A percentile compares a stretch with the other conserved stretches of the same genome.
These are phyloP conservation scores for Zoysia matrella DNA, from an alignment of 202 grass and related monocot species.

Conservation along the genomic window DNA sequence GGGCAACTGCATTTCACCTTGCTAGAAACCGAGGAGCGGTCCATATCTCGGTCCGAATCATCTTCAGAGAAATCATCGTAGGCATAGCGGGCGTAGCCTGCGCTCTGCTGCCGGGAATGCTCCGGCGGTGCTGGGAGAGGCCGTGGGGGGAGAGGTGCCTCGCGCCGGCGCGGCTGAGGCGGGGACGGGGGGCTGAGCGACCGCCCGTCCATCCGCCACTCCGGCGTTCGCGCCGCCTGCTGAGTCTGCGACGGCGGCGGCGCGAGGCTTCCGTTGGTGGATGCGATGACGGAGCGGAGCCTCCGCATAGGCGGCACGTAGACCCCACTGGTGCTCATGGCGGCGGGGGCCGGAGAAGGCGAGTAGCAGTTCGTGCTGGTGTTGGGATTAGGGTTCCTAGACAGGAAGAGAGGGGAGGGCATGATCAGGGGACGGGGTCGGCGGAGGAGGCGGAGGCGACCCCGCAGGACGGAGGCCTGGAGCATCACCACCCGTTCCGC, in stretches of 20 bases:
- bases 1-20: constrained; percentile 52
- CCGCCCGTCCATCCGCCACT: constrained; percentile 53
- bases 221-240: constrained; percentile 43
- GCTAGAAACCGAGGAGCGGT: constrained; percentile 48
- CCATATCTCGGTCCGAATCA: constrained; percentile 80
- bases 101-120: constrained; percentile 63
- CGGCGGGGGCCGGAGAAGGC: not conserved
- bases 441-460: constrained; percentile 53
- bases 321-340: constrained; percentile 62
- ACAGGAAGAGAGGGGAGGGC: constrained; percentile 58
- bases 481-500: constrained; percentile 62
- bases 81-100: constrained; percentile 57
- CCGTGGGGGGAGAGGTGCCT: constrained; percentile 3
- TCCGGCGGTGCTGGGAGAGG: constrained; percentile 23
- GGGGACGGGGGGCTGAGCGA: constrained; percentile 45
- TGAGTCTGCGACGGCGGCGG: constrained; percentile 46
- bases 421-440: constrained; percentile 44
- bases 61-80: constrained; percentile 93
- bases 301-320: constrained; percentile 94
- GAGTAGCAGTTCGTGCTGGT: not conserved
- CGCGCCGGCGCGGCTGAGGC: constrained; percentile 26
- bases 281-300: constrained; percentile 84
- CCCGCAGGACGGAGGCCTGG: constrained; percentile 66
- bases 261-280: constrained; percentile 69
- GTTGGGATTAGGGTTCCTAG: constrained; percentile 53